These are phyloP conservation scores for Shiraia sp. DNA, from an alignment of 2,329 filamentous ascomycete genomes.

Conservation along the genomic window DNA sequence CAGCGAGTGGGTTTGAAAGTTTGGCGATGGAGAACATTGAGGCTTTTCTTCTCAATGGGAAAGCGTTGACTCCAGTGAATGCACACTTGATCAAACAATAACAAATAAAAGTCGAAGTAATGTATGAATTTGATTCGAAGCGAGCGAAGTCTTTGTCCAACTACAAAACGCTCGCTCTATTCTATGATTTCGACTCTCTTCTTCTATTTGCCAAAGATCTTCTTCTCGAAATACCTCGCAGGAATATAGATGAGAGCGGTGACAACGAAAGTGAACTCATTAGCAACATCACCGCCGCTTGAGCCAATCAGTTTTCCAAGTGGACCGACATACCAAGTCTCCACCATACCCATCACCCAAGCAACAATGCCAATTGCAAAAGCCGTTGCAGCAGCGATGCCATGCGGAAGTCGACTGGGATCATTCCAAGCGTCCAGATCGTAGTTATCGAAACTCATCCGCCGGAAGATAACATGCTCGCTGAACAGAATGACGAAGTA, in stretches of 20 bases:
- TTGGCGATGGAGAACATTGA: slow-evolving; percentile 54
- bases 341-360: slow-evolving; percentile 62
- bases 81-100: slow-evolving; percentile 41
- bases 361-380: slow-evolving; percentile 46
- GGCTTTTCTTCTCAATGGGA: slow-evolving; percentile 49
- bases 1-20: slow-evolving; percentile 62
- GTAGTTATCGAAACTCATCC: slow-evolving; percentile 55
- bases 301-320: slow-evolving; percentile 30
- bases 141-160: too few species aligned
- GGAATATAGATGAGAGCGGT: slow-evolving; percentile 35
- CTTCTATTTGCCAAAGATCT: slow-evolving; percentile 22
- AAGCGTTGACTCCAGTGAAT: slow-evolving; percentile 61
- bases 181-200: too few species aligned
- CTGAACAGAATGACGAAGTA: slow-evolving; percentile 53
- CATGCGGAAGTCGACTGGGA: slow-evolving; percentile 47
- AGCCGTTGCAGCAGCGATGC: slow-evolving; percentile 46
- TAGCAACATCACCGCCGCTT: slow-evolving; percentile 33
- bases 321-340: slow-evolving; percentile 59
- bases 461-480: slow-evolving; percentile 52
- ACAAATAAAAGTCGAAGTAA: too few species aligned
- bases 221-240: slow-evolving; percentile 32
- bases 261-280: slow-evolving; percentile 30
- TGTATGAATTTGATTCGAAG: too few species aligned
- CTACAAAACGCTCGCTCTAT: too few species aligned
- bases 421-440: slow-evolving; percentile 53